A percentile compares a stretch with the other conserved stretches of the same genome.
Evolutionary conservation across 257 asterid species (phyloP).

Genomic region (Salvia rosmarinus): DNA sequence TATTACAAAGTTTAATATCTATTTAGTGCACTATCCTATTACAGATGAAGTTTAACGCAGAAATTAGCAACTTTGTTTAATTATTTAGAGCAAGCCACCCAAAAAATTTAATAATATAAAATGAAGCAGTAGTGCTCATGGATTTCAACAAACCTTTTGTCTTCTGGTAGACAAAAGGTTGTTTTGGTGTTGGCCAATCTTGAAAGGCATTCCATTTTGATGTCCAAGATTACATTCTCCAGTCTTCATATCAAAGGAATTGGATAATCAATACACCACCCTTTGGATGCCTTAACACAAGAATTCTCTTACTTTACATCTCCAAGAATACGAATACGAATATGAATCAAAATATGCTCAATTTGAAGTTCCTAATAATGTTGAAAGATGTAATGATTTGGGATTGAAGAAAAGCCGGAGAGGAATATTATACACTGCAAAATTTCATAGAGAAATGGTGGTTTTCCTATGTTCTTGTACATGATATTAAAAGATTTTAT

Average conservation of each 20-base stretch:
- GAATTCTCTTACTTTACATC: not conserved
- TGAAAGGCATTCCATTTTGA: conserved; percentile 40
- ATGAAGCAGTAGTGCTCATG: not conserved
- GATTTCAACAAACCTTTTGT: conserved; percentile 36
- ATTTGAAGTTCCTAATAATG: conserved; percentile 8
- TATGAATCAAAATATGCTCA: too few relatives aligned
- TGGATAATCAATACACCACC: conserved; percentile 22
- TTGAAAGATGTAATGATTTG: conserved; percentile 15
- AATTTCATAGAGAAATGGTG: conserved; percentile 41
- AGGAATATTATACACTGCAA: conserved; percentile 62
- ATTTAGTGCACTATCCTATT: too few relatives aligned
- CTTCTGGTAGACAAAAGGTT: conserved; percentile 49
- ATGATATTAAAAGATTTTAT: conserved; percentile 11
- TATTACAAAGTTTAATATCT: too few relatives aligned
- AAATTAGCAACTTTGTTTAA: too few relatives aligned
- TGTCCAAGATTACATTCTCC: conserved; percentile 18
- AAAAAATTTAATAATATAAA: too few relatives aligned
- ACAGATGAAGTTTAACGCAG: too few relatives aligned
- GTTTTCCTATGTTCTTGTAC: conserved; percentile 35
- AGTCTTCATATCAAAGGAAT: conserved; percentile 37
- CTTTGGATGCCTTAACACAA: not conserved
- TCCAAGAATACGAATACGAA: not conserved
- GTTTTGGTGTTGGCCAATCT: conserved; percentile 52
- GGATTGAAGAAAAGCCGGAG: conserved; percentile 26
- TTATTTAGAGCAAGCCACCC: too few relatives aligned